A percentile compares a stretch with the other conserved stretches of the same genome.
Conservation (phyloP, 169 alveolate genomes). For the Eimeria sp. region DNA sequence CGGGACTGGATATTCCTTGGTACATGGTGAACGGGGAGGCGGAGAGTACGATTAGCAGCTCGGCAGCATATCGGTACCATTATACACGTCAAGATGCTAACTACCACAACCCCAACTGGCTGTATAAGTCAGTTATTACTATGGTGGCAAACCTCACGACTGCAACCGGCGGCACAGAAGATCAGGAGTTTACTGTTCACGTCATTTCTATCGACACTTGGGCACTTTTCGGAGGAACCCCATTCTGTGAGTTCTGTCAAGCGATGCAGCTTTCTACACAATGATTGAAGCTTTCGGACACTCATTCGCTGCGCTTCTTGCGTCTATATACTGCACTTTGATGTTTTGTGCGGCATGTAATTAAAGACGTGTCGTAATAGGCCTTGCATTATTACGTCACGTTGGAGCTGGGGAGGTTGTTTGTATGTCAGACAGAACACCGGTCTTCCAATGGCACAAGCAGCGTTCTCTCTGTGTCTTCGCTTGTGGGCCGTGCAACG, state of each 20-base stretch:
- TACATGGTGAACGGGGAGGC: conserved; percentile 73
- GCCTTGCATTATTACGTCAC: too few species aligned
- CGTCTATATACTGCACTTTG: too few species aligned
- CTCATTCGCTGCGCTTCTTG: background rate
- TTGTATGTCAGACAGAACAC: too few species aligned
- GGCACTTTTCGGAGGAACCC: conserved; percentile 67
- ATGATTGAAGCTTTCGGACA: background rate
- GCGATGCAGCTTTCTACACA: background rate
- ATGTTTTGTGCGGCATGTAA: too few species aligned
- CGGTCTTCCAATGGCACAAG: too few species aligned
- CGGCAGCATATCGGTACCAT: conserved; percentile 55
- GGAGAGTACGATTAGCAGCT: conserved; percentile 24
- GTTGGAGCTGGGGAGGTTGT: too few species aligned
- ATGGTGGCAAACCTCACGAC: conserved; percentile 40
- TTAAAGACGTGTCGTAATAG: too few species aligned
- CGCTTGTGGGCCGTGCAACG: background rate
- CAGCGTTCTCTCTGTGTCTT: background rate
- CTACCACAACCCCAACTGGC: conserved; percentile 64
- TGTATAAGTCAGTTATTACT: conserved; percentile 26
- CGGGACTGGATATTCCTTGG: conserved; percentile 72
- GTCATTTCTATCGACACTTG: conserved; percentile 67
- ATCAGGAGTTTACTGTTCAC: conserved; percentile 55
- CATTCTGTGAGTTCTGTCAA: conserved; percentile 26
- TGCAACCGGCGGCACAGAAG: conserved; percentile 42
- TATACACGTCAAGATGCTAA: conserved; percentile 51